phyloP scores from a whole-genome alignment of 2,329 filamentous ascomycete genomes.

The Furcasterigmium furcatum region DNA sequence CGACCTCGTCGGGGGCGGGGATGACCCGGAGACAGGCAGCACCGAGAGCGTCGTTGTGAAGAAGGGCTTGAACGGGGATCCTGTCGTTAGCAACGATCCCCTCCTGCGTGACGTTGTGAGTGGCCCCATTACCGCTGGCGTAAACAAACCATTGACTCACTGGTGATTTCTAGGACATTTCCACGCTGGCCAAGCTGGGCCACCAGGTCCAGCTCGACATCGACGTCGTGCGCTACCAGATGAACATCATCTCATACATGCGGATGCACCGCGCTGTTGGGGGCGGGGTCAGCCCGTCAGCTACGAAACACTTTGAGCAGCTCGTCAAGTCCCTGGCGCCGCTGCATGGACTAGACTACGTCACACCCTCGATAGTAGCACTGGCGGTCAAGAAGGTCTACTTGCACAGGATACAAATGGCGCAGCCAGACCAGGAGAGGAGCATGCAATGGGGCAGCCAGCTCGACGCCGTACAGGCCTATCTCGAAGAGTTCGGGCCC shows the following conservation, averaged over 20 bases:
- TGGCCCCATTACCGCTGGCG: neutral
- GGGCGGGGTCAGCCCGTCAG: constrained; percentile 71
- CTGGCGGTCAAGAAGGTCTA: constrained; percentile 87
- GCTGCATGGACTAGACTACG: constrained; percentile 75
- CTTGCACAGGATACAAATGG: constrained; percentile 74
- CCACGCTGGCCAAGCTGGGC: constrained; percentile 55
- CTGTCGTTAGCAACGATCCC: constrained; percentile 17
- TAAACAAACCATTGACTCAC: neutral
- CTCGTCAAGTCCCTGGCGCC: constrained; percentile 73
- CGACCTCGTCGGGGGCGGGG: constrained; percentile 21
- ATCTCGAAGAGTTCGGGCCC: constrained; percentile 60
- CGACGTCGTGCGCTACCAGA: constrained; percentile 78
- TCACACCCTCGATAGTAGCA: constrained; percentile 78
- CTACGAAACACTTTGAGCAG: constrained; percentile 73
- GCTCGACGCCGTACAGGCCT: constrained; percentile 60
- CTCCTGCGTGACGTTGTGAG: constrained; percentile 42
- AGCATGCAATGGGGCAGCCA: constrained; percentile 94
- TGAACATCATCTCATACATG: constrained; percentile 84
- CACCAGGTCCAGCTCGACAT: constrained; percentile 62
- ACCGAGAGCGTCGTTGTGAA: constrained; percentile 43
- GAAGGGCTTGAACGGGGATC: constrained; percentile 15
- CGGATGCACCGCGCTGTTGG: constrained; percentile 83
- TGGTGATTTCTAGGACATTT: constrained; percentile 48
- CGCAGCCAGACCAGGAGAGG: constrained; percentile 67
- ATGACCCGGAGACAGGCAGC: constrained; percentile 26